These are phyloP conservation scores for Boletus subcaerulescens DNA, from an alignment of 768 basidiomycete genomes.

Conservation along the genomic window DNA sequence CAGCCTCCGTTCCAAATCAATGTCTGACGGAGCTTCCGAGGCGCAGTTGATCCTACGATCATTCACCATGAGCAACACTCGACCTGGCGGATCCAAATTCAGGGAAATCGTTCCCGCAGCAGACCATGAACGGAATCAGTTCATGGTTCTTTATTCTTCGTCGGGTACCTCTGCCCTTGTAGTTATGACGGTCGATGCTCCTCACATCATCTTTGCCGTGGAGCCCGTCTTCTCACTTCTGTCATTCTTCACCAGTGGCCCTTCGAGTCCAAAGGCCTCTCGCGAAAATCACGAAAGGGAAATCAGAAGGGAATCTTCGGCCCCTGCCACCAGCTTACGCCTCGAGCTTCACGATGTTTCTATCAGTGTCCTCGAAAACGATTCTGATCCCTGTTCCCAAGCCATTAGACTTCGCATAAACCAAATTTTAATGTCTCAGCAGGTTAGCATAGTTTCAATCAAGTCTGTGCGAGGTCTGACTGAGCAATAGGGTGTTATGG, in stretches of 20 bases:
- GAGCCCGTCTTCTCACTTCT: slow-evolving; percentile 89
- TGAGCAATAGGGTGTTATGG: slow-evolving; percentile 66
- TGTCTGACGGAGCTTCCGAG: slow-evolving; percentile 82
- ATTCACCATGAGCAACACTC: slow-evolving; percentile 87
- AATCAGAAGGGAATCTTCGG: slow-evolving; percentile 11
- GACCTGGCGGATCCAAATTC: slow-evolving; percentile 78
- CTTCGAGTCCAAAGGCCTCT: slow-evolving; percentile 25
- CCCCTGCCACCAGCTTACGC: slow-evolving; percentile 54
- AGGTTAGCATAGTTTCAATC: slow-evolving; percentile 49
- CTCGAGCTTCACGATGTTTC: slow-evolving; percentile 90
- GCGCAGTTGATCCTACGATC: slow-evolving; percentile 87
- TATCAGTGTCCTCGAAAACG: slow-evolving; percentile 83
- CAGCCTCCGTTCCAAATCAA: slow-evolving; percentile 72
- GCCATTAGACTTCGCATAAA: slow-evolving; percentile 84
- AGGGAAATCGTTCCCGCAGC: slow-evolving; percentile 94
- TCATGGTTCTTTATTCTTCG: slow-evolving; percentile 88
- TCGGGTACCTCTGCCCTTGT: slow-evolving; percentile 68
- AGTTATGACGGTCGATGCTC: slow-evolving; percentile 87
- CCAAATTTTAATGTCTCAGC: slow-evolving; percentile 85
- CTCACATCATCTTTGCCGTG: slow-evolving; percentile 86
- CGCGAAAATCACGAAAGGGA: slow-evolving; percentile 14
- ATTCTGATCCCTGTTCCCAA: slow-evolving; percentile 72
- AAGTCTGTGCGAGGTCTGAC: slow-evolving; percentile 8
- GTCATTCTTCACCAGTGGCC: slow-evolving; percentile 73
- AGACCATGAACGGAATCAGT: slow-evolving; percentile 82